A percentile compares a stretch with the other conserved stretches of the same genome.
phyloP scores from a whole-genome alignment of 306 rosid species.

The Adenanthera pavonina region DNA sequence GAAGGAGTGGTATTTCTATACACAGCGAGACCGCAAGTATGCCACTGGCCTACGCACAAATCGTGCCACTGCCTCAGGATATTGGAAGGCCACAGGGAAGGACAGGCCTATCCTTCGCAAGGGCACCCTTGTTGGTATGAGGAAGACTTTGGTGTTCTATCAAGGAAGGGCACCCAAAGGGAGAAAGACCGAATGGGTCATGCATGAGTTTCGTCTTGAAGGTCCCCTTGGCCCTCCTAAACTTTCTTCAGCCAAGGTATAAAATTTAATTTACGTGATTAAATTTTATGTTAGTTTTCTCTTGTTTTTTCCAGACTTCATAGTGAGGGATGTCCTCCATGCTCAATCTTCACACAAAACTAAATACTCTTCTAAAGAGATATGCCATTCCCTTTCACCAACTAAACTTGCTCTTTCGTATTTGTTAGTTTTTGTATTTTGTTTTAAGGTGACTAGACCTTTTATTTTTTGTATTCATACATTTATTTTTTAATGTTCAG shows the following conservation, averaged over 20 bases:
- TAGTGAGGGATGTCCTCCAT: background rate
- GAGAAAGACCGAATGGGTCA: slow-evolving; percentile 86
- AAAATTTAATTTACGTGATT: background rate
- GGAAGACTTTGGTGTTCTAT: slow-evolving; percentile 91
- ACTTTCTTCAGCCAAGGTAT: slow-evolving; percentile 67
- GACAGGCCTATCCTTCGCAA: slow-evolving; percentile 65
- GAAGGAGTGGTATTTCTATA: slow-evolving; percentile 92
- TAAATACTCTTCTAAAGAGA: background rate
- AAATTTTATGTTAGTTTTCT: background rate
- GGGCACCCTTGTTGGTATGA: slow-evolving; percentile 83
- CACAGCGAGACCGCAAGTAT: slow-evolving; percentile 80
- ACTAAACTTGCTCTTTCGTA: background rate
- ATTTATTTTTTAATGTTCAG: background rate
- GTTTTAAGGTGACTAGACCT: background rate
- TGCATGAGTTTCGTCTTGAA: slow-evolving; percentile 90
- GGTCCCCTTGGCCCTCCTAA: slow-evolving; percentile 62
- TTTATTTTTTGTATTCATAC: background rate
- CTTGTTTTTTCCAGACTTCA: background rate
- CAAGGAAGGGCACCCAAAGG: slow-evolving; percentile 99
- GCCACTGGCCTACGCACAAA: slow-evolving; percentile 89
- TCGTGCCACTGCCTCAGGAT: slow-evolving; percentile 90
- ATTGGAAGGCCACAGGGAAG: slow-evolving; percentile 98
- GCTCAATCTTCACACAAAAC: background rate
- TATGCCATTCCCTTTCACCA: background rate
- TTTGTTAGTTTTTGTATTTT: slow-evolving; percentile 2